A percentile compares a stretch with the other conserved stretches of the same genome.
Evolutionary conservation across 2,329 filamentous ascomycete genomes (phyloP).

Genomic region (Daldinia sp.): DNA sequence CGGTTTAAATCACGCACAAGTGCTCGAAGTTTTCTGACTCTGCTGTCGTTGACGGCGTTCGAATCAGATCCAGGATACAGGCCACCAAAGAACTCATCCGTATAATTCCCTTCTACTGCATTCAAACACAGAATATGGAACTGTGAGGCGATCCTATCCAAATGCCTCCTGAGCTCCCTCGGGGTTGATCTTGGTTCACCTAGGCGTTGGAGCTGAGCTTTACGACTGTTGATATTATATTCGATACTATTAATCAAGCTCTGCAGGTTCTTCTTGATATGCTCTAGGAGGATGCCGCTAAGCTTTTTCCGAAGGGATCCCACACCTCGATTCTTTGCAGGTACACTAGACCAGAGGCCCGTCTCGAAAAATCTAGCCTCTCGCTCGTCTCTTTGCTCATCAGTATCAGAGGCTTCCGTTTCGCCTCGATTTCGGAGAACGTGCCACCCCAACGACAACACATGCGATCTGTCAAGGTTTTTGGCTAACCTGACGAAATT

Average conservation of each 20-base stretch:
- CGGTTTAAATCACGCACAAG: slow-evolving; percentile 52
- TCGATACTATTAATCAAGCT: slow-evolving; percentile 49
- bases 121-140: slow-evolving; percentile 55
- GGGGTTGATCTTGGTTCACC: slow-evolving; percentile 47
- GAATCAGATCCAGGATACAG: slow-evolving; percentile 26
- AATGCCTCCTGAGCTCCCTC: slow-evolving; percentile 50
- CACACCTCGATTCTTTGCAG: slow-evolving; percentile 52
- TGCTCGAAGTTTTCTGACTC: slow-evolving; percentile 49
- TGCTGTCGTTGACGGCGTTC: slow-evolving; percentile 35
- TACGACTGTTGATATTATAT: slow-evolving; percentile 35
- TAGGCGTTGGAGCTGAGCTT: slow-evolving; percentile 40
- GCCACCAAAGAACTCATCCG: slow-evolving; percentile 56
- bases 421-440: slow-evolving; percentile 63
- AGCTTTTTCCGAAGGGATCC: slow-evolving; percentile 54
- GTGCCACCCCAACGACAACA: slow-evolving; percentile 63
- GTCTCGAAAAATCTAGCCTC: slow-evolving; percentile 53
- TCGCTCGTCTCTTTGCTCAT: slow-evolving; percentile 49
- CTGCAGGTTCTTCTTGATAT: slow-evolving; percentile 50
- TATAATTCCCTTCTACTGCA: slow-evolving; percentile 57
- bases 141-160: slow-evolving; percentile 53
- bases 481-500: slow-evolving; percentile 53
- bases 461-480: slow-evolving; percentile 50
- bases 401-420: slow-evolving; percentile 40
- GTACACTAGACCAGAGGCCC: slow-evolving; percentile 48
- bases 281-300: slow-evolving; percentile 52